Conservation (phyloP, 306 rosid species). For the Quercus robur region DNA sequence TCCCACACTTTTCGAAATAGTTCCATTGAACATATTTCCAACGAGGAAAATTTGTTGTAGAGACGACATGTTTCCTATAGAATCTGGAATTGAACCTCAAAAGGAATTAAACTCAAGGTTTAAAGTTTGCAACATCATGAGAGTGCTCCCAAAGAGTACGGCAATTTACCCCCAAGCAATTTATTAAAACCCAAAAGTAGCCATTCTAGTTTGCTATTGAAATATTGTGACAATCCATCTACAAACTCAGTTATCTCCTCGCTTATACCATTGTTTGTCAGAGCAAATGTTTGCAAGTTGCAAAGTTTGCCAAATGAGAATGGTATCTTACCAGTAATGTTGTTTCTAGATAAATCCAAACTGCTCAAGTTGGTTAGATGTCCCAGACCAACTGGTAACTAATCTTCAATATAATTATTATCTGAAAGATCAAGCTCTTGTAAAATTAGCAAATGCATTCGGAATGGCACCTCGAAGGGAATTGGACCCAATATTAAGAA, state of each 20-base stretch:
- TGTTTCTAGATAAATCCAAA: not conserved
- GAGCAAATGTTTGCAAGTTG: not conserved
- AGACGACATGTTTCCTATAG: not conserved
- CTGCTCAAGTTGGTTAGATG: not conserved
- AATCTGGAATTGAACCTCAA: not conserved
- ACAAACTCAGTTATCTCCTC: not conserved
- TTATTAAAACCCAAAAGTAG: not conserved
- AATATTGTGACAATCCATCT: not conserved
- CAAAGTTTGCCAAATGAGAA: not conserved
- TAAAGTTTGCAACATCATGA: not conserved
- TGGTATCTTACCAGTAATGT: not conserved
- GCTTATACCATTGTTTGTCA: not conserved
- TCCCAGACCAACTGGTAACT: too few relatives aligned
- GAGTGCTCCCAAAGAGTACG: not conserved
- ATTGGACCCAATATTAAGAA: not conserved
- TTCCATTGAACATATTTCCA: not conserved
- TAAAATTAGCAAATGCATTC: not conserved
- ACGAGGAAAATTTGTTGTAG: not conserved
- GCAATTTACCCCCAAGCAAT: not conserved
- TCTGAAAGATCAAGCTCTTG: not conserved
- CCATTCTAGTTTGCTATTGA: not conserved
- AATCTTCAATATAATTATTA: not conserved
- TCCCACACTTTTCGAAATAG: not conserved
- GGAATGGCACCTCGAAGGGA: not conserved
- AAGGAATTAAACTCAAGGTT: too few relatives aligned